Base-by-base conservation (phyloP, 345 rosid species). In the Lepidium didymum region DNA sequence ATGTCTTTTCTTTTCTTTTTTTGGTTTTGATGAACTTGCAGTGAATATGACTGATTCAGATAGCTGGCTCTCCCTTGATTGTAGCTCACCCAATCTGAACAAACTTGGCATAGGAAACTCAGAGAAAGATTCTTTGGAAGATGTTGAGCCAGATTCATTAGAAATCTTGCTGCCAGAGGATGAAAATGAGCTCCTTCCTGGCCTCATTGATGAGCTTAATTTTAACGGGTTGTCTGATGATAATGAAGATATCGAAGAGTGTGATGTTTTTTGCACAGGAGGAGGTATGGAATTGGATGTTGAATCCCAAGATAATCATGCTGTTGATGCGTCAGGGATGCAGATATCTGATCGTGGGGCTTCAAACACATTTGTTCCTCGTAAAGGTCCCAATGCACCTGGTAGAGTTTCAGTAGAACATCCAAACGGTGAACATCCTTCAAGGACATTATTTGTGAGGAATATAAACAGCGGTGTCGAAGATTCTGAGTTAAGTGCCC, bases 351-450 rank as follows among this genome's bases (percentile, higher is more conserved):
- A 81, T 41, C 83, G 81, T 36, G 55, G 77, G 73, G 59, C 77
- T 70, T 73, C 80, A 57, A 84, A 81, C 75, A 86, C 85, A 11
- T 56, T 85, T 57, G 54, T 11, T 70, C 51, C 70, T 63, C 78
- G 59, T 46, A 68, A 62, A 68, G 72, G 85, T 34, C 25, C 96
- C 25, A 92, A 83, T 83, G 88, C 86, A 33, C 65, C 75, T 56
- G 95, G 87, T 52, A 75, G 89, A 15, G 85, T 90, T 72, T 87
- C 86, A 36, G 93, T 96, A 51, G 98, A 92, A 36, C 97, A 92
- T 75, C 98, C 98, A 12, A 86, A 83, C 50, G 98, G 98, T 35
- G 98, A 93, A 78, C 97, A 90, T 76, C 98, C 97, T 80, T 93
- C 98, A 9, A 83, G 98, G 75, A 93, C 98, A 33, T 65, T 93